phyloP scores from a whole-genome alignment of 306 rosid genomes.

The Medicago truncatula region MtrunA17r5.0-ANR NC_053042.1:14728501-14729000 shows the following conservation, averaged over 20 bases:
- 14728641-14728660: constrained; percentile 4
- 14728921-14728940: background rate
- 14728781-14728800: constrained; percentile 90
- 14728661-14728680: constrained; percentile 20
- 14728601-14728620: background rate
- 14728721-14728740: constrained; percentile 77
- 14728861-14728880: background rate
- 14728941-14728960: constrained; percentile 64
- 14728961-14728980: constrained; percentile 78
- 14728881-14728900: constrained; percentile 2
- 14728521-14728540: background rate
- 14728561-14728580: background rate
- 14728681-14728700: constrained; percentile 80
- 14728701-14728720: constrained; percentile 87
- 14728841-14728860: constrained; percentile 30
- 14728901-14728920: background rate
- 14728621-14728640: too few relatives aligned
- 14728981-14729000: constrained; percentile 52
- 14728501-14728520: background rate
- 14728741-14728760: constrained; percentile 63
- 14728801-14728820: constrained; percentile 75
- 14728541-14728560: background rate
- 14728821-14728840: constrained; percentile 44
- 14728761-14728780: constrained; percentile 73
- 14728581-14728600: constrained; percentile 34